These are phyloP conservation scores for Argentina anserina DNA, from an alignment of 306 rosid genomes.

Conservation along the genomic window DNA sequence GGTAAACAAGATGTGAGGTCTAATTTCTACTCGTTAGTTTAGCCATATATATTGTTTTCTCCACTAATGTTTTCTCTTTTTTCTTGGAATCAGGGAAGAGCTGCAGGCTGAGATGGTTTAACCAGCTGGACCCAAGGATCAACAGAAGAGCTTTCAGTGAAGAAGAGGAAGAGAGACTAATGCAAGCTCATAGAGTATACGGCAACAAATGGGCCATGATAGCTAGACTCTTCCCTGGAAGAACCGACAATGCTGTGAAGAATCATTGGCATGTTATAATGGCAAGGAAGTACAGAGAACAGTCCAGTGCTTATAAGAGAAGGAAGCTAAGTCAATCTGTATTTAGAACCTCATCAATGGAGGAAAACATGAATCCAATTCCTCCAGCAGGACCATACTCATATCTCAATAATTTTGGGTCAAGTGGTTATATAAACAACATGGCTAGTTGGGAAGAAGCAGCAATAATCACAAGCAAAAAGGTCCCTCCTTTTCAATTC, in stretches of 20 bases:
- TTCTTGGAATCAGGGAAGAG: slow-evolving; percentile 58
- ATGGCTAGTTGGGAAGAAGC: slow-evolving; percentile 40
- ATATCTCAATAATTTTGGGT: slow-evolving; percentile 32
- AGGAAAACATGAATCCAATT: slow-evolving; percentile 29
- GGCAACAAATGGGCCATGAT: slow-evolving; percentile 99
- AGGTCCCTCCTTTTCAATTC: slow-evolving; percentile 46
- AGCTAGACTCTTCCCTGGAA: slow-evolving; percentile 93
- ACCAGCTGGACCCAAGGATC: slow-evolving; percentile 96
- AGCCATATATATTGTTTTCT: neutral
- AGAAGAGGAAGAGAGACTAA: slow-evolving; percentile 89
- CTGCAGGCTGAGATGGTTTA: slow-evolving; percentile 94
- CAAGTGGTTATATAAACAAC: slow-evolving; percentile 29
- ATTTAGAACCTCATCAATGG: slow-evolving; percentile 45
- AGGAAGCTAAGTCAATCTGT: slow-evolving; percentile 71
- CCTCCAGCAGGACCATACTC: slow-evolving; percentile 23
- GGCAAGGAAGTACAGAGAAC: slow-evolving; percentile 94
- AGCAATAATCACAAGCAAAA: slow-evolving; percentile 30
- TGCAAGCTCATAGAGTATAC: slow-evolving; percentile 92
- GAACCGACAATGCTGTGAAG: slow-evolving; percentile 97
- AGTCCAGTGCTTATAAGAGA: slow-evolving; percentile 80
- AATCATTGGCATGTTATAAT: slow-evolving; percentile 99
- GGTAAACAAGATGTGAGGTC: slow-evolving; percentile 34
- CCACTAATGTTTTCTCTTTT: neutral
- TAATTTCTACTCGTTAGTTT: neutral
- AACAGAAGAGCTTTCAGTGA: slow-evolving; percentile 83